These are phyloP conservation scores for Neofusicoccum ribis DNA, from an alignment of 2,329 filamentous ascomycete genomes.

Conservation along the genomic window DNA sequence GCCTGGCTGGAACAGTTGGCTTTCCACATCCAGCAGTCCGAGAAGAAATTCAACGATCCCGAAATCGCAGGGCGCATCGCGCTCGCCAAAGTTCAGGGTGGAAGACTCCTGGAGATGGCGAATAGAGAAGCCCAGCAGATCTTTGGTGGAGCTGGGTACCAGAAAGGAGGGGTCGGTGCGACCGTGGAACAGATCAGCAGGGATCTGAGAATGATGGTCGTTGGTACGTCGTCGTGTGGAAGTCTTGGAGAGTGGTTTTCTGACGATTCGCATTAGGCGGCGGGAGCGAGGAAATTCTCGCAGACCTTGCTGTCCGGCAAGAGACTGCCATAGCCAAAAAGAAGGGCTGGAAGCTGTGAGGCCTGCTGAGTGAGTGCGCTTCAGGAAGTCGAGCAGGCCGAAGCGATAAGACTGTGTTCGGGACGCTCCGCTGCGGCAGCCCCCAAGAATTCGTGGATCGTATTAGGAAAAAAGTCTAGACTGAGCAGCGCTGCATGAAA, in stretches of 20 bases:
- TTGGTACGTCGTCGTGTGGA: background rate
- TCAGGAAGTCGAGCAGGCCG: background rate
- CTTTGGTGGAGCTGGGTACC: conserved; percentile 55
- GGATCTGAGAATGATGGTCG: conserved; percentile 54
- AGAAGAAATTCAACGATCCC: conserved; percentile 41
- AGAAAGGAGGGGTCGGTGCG: conserved; percentile 49
- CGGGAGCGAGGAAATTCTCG: conserved; percentile 58
- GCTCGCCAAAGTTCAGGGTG: conserved; percentile 52
- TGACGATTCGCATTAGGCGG: conserved; percentile 29
- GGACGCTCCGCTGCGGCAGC: too few relatives aligned
- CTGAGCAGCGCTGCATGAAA: too few relatives aligned
- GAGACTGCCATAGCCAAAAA: conserved; percentile 43
- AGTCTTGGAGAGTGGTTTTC: background rate
- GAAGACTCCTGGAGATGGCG: conserved; percentile 51
- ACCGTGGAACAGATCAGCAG: conserved; percentile 56
- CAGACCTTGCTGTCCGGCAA: conserved; percentile 54
- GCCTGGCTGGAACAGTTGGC: conserved; percentile 64
- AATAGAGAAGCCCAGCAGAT: conserved; percentile 57
- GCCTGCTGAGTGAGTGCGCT: background rate
- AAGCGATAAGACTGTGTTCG: background rate
- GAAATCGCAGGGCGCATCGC: conserved; percentile 42
- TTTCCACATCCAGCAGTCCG: conserved; percentile 52
- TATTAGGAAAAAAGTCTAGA: too few relatives aligned
- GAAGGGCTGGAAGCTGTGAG: conserved; percentile 47
- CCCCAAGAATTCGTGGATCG: too few relatives aligned